phyloP scores from a whole-genome alignment of 192 early-diverging fungal species.

The Allomyces arbusculus region DNA sequence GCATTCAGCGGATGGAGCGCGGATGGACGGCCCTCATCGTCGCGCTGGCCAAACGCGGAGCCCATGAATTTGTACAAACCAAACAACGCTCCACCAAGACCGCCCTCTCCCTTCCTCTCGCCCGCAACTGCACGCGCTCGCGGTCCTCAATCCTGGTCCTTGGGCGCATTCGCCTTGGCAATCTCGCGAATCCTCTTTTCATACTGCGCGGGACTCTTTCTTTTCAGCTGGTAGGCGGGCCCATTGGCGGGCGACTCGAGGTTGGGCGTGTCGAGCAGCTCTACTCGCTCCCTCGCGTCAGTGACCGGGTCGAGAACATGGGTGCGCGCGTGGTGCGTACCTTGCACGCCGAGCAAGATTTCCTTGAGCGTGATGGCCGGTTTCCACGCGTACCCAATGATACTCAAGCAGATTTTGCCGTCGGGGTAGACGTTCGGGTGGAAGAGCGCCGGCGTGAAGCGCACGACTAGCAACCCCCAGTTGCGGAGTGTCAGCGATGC shows the following conservation, averaged over 20 bases:
- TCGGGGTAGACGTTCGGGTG: conserved; percentile 94
- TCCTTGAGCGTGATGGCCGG: conserved; percentile 92
- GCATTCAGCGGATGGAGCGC: too few species aligned
- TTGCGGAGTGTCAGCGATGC: too few species aligned
- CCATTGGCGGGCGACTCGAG: conserved; percentile 68
- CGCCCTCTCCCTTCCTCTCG: too few species aligned
- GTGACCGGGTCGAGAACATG: not conserved
- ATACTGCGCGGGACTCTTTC: conserved; percentile 27
- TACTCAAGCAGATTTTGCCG: conserved; percentile 93
- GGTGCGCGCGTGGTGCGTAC: not conserved
- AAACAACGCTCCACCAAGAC: too few species aligned
- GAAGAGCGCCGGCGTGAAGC: conserved; percentile 60
- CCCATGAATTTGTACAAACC: too few species aligned
- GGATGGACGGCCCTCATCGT: too few species aligned
- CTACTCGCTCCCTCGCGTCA: conserved; percentile 7
- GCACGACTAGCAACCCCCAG: conserved; percentile 7
- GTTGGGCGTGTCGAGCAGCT: conserved; percentile 79
- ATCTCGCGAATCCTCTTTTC: conserved; percentile 36
- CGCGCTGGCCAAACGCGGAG: too few species aligned
- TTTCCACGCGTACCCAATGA: conserved; percentile 90
- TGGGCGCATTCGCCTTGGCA: conserved; percentile 19
- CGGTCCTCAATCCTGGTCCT: not conserved
- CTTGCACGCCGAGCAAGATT: conserved; percentile 79
- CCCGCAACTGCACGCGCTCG: too few species aligned
- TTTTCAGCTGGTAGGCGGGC: conserved; percentile 59